Percentiles rank a stretch among this genome's conserved stretches.
phyloP scores from a whole-genome alignment of 192 early-diverging fungal genomes.

The Coemansia asiatica region DNA sequence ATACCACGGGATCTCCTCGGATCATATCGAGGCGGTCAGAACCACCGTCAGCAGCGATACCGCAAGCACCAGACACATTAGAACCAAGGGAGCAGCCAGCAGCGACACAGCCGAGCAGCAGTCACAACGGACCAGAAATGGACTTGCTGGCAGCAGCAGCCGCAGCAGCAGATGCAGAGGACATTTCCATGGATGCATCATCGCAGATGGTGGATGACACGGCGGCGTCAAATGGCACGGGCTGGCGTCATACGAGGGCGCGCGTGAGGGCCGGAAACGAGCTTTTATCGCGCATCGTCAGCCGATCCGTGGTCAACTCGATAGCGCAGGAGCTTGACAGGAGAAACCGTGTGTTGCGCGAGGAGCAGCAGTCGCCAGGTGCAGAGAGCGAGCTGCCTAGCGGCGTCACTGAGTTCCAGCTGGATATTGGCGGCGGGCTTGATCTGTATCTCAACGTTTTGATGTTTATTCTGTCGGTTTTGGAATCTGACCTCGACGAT shows the following conservation, averaged over 20 bases:
- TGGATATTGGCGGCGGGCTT: constrained; percentile 6
- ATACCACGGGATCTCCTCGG: constrained; percentile 12
- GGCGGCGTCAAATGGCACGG: not conserved
- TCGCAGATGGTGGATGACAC: no score
- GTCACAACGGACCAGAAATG: not conserved
- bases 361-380: not conserved
- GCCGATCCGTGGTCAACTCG: constrained; percentile 32
- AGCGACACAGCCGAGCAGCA: no score
- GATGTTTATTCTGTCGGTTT: constrained; percentile 24
- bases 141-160: not conserved
- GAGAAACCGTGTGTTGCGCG: not conserved
- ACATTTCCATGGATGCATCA: not conserved
- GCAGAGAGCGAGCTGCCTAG: not conserved
- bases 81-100: no score
- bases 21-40: not conserved
- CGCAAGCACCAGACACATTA: constrained; percentile 1
- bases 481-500: constrained; percentile 8
- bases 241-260: not conserved
- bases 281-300: constrained; percentile 37
- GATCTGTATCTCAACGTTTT: constrained; percentile 14
- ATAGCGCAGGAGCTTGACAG: constrained; percentile 40
- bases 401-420: constrained; percentile 3
- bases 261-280: constrained; percentile 29
- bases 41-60: not conserved
- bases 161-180: constrained; percentile 8